Evolutionary conservation across 1,139 yeast genomes (phyloP).

Genomic region (Pichia inconspicua): DNA sequence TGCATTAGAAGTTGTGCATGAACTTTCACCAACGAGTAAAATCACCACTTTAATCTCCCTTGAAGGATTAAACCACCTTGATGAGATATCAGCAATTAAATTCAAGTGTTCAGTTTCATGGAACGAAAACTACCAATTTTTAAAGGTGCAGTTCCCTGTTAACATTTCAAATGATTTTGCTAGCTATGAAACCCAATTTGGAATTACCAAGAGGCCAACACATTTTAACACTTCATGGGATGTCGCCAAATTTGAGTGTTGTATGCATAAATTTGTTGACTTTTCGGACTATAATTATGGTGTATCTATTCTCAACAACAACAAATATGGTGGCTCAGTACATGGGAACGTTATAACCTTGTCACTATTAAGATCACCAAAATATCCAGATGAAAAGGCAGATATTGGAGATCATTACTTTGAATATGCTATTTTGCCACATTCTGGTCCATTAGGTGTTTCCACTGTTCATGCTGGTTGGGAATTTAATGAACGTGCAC

Average conservation of each 20-base stretch:
- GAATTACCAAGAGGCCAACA: constrained; percentile 83
- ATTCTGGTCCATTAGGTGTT: constrained; percentile 53
- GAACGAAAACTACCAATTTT: constrained; percentile 81
- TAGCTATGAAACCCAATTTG: constrained; percentile 88
- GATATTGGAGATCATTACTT: constrained; percentile 87
- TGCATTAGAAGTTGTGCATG: constrained; percentile 52
- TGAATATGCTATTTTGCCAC: constrained; percentile 81
- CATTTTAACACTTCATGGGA: constrained; percentile 96
- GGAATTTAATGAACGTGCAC: constrained; percentile 58
- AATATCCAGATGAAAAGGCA: constrained; percentile 86
- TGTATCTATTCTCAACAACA: constrained; percentile 75
- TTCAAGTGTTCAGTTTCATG: constrained; percentile 72
- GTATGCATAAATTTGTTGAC: constrained; percentile 91
- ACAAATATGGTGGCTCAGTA: constrained; percentile 85
- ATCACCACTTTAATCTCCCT: constrained; percentile 67
- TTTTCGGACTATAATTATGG: constrained; percentile 82
- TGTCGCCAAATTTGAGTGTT: constrained; percentile 90
- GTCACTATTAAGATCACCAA: constrained; percentile 75
- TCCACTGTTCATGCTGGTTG: constrained; percentile 69
- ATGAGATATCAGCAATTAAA: constrained; percentile 30
- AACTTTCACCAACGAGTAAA: constrained; percentile 47
- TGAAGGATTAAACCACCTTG: constrained; percentile 40
- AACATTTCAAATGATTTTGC: constrained; percentile 70
- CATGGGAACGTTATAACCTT: constrained; percentile 86
- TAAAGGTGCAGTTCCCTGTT: constrained; percentile 93